Percentiles rank a stretch among this genome's conserved stretches.
These are phyloP conservation scores for Fagus sylvatica DNA, from an alignment of 306 rosid species.

Conservation along the genomic window DNA sequence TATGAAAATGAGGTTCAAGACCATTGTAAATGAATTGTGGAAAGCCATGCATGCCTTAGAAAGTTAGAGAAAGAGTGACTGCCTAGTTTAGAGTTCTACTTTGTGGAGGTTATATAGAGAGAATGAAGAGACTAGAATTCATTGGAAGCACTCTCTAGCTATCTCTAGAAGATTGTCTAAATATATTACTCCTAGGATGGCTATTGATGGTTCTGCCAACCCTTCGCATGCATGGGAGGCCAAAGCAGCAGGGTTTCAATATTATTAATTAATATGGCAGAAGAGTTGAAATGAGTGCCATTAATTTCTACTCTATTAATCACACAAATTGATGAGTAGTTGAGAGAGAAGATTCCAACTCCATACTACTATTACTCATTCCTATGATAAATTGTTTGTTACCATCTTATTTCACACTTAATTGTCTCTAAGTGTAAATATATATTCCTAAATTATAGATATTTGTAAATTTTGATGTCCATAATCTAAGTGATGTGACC, in stretches of 20 bases:
- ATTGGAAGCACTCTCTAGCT: neutral
- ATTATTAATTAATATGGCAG: neutral
- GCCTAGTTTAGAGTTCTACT: neutral
- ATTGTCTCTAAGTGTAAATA: too few species aligned
- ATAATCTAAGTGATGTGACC: too few species aligned
- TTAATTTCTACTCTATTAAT: neutral
- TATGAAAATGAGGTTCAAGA: neutral
- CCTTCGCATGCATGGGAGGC: neutral
- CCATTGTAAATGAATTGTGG: neutral
- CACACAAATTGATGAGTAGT: neutral
- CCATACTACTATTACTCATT: too few species aligned
- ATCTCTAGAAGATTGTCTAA: neutral
- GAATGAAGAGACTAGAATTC: neutral
- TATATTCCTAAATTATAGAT: too few species aligned
- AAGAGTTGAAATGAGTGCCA: conserved; percentile 30
- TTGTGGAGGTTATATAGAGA: neutral
- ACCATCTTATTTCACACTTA: too few species aligned
- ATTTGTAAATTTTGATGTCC: too few species aligned
- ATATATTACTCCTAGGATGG: neutral
- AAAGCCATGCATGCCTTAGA: neutral
- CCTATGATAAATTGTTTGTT: too few species aligned
- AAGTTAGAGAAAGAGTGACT: neutral
- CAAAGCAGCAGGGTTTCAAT: neutral
- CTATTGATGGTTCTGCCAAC: conserved; percentile 22
- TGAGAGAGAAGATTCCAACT: neutral